Percentiles rank a stretch among this genome's conserved stretches.
Conservation (phyloP, 805 yeast genomes). For the Cyberlindnera amylophila region DNA sequence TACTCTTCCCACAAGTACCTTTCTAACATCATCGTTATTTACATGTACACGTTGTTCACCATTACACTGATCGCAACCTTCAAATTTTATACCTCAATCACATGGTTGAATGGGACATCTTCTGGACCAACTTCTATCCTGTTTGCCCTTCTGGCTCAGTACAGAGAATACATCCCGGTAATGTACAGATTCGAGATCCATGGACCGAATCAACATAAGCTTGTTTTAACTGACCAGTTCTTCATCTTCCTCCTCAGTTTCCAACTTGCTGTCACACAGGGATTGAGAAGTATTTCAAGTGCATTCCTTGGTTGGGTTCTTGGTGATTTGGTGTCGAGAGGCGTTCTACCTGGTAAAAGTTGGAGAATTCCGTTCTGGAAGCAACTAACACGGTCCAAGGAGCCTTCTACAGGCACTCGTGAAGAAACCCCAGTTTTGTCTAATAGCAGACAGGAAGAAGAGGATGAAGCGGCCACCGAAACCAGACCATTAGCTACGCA, state of each 20-base stretch:
- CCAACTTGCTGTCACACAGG: conserved; percentile 32
- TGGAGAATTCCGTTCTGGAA: conserved; percentile 36
- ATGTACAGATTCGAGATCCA: conserved; percentile 35
- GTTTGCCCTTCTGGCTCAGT: conserved; percentile 34
- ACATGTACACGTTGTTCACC: conserved; percentile 15
- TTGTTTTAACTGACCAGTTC: conserved; percentile 31
- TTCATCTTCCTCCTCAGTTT: conserved; percentile 31
- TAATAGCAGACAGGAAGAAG: conserved; percentile 14
- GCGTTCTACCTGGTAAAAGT: conserved; percentile 35
- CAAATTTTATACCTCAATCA: conserved; percentile 20
- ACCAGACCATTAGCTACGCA: conserved; percentile 45
- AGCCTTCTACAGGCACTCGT: conserved; percentile 4
- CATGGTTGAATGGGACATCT: conserved; percentile 15
- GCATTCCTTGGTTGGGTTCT: conserved; percentile 34
- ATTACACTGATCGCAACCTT: conserved; percentile 11
- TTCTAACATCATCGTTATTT: conserved; percentile 18
- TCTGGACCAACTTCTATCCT: conserved; percentile 34
- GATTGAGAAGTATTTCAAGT: conserved; percentile 27
- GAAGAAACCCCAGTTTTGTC: conserved; percentile 9
- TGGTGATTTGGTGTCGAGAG: conserved; percentile 33
- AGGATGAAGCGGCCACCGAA: conserved; percentile 24
- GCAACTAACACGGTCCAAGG: too few species aligned
- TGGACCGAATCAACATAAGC: conserved; percentile 15
- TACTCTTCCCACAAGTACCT: conserved; percentile 35
- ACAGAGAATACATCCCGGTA: conserved; percentile 36